Conservation (phyloP, 1,284 basidiomycete species). For the Puccinia novopanici region DNA sequence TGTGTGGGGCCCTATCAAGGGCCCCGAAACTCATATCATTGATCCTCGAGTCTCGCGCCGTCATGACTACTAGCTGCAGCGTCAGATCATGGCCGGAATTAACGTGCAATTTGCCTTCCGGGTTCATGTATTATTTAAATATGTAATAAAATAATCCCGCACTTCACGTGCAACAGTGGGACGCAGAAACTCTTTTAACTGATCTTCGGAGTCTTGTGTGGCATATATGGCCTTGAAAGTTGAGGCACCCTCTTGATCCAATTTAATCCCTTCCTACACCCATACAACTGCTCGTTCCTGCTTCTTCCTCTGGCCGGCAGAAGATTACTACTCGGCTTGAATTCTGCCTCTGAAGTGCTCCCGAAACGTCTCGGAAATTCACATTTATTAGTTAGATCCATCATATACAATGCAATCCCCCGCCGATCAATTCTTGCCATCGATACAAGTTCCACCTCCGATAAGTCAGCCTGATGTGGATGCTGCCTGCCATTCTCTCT, state of each 20-base stretch:
- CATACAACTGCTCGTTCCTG: neutral
- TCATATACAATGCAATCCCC: constrained; percentile 8
- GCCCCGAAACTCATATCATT: no score
- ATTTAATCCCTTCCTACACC: neutral
- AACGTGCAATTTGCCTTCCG: no score
- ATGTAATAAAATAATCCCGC: no score
- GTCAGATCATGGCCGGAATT: no score
- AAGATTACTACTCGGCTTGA: neutral
- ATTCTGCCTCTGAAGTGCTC: neutral
- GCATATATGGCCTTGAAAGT: neutral
- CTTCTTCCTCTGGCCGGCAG: neutral
- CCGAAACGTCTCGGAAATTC: neutral
- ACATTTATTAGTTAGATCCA: neutral
- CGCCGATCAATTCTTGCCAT: constrained; percentile 13
- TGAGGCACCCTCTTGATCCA: neutral
- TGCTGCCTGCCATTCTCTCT: neutral
- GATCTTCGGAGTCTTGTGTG: neutral
- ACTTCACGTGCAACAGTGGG: no score
- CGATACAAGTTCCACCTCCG: constrained; percentile 17
- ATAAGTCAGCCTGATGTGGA: constrained; percentile 4
- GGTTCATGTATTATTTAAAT: no score
- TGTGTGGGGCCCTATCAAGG: no score
- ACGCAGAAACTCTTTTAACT: no score
- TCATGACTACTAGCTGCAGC: no score
- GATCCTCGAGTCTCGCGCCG: no score